A percentile compares a stretch with the other conserved stretches of the same genome.
These are phyloP conservation scores for Claviceps lovelessii DNA, from an alignment of 2,329 filamentous ascomycete species.

Conservation along the genomic window DNA sequence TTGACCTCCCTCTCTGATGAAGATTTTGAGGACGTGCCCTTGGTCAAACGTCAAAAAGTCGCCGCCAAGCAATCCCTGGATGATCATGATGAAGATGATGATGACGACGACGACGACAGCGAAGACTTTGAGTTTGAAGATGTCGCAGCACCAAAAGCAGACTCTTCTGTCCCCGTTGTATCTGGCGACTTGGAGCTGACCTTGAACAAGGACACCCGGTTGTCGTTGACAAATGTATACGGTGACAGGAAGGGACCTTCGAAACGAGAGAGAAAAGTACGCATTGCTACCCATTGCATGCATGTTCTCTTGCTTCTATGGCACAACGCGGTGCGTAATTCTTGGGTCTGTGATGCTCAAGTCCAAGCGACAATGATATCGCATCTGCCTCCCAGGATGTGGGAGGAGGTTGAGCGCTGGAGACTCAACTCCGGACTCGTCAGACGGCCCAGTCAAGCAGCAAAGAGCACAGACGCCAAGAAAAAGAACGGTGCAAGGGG, in stretches of 20 bases:
- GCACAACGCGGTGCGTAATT: conserved; percentile 76
- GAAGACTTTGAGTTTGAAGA: conserved; percentile 44
- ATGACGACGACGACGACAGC: conserved; percentile 8
- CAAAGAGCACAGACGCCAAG: conserved; percentile 12
- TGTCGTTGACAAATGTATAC: conserved; percentile 46
- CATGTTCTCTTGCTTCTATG: conserved; percentile 81
- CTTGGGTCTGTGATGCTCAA: conserved; percentile 65
- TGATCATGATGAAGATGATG: conserved; percentile 13
- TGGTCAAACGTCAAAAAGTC: conserved; percentile 27
- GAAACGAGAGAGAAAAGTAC: conserved; percentile 68
- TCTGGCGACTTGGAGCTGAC: conserved; percentile 63
- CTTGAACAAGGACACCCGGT: conserved; percentile 41
- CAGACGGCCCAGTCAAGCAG: conserved; percentile 18
- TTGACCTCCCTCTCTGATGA: conserved; percentile 41
- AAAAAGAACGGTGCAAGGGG: conserved; percentile 17
- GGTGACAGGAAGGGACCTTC: conserved; percentile 69
- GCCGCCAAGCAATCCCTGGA: conserved; percentile 9
- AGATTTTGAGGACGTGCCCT: conserved; percentile 36
- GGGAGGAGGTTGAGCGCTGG: conserved; percentile 62
- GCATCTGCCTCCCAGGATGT: conserved; percentile 54
- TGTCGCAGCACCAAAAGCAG: conserved; percentile 48
- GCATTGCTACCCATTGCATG: conserved; percentile 68
- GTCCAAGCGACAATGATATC: conserved; percentile 63
- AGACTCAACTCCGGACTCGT: conserved; percentile 51
- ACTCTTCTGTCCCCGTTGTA: conserved; percentile 31